These are phyloP conservation scores for Claviceps humidiphila DNA, from an alignment of 2,329 filamentous ascomycete species.

Conservation along the genomic window DNA sequence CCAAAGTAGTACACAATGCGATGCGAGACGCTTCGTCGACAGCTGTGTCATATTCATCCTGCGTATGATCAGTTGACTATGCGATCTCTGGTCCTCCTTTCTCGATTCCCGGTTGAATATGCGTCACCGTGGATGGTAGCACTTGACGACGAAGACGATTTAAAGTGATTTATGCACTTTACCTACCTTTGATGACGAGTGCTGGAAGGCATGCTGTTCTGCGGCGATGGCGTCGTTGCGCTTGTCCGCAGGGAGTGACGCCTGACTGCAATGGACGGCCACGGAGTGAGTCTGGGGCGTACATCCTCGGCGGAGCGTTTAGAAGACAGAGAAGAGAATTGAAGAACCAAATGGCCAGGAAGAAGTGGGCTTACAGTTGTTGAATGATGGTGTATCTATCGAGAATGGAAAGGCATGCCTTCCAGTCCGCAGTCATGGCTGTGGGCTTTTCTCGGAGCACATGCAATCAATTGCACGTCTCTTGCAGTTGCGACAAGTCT, in stretches of 20 bases:
- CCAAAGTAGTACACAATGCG: no score
- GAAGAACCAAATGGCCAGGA: background rate
- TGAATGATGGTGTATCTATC: constrained; percentile 52
- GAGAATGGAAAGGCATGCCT: constrained; percentile 37
- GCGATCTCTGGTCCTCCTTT: background rate
- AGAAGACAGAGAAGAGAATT: background rate
- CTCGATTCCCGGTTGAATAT: background rate
- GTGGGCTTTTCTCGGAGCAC: background rate
- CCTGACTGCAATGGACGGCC: constrained; percentile 13
- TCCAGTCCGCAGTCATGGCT: constrained; percentile 23
- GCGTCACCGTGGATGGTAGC: background rate
- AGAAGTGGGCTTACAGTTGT: constrained; percentile 22
- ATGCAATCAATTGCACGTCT: background rate
- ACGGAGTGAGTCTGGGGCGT: background rate
- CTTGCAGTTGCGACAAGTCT: no score
- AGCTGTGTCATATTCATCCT: constrained; percentile 47
- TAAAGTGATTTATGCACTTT: no score
- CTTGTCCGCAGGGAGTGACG: constrained; percentile 15
- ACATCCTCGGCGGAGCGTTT: background rate
- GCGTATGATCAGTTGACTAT: background rate
- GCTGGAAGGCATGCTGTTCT: constrained; percentile 51
- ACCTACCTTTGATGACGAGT: constrained; percentile 40
- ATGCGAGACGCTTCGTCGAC: constrained; percentile 4
- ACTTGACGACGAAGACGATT: background rate
- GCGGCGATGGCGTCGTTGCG: constrained; percentile 42